These are phyloP conservation scores for Eucalyptus tenuipes DNA, from an alignment of 345 rosid genomes.

Conservation along the genomic window DNA sequence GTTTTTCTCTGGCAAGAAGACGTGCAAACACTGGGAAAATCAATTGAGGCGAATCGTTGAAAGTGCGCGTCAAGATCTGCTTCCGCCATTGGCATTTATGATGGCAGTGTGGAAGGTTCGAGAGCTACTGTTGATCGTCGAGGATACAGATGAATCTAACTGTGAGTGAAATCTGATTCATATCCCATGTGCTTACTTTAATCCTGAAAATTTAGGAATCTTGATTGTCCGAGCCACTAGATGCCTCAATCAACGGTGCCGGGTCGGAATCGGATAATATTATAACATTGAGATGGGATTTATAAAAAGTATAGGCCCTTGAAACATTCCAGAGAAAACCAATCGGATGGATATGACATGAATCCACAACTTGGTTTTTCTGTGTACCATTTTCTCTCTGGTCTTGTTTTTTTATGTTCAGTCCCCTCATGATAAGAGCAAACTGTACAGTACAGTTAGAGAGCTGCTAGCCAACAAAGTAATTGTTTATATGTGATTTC, in stretches of 20 bases:
- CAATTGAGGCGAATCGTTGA: background rate
- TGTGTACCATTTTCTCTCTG: background rate
- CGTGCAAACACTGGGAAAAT: background rate
- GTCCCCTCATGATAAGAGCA: background rate
- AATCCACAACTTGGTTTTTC: background rate
- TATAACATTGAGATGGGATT: background rate
- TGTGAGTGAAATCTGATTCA: background rate
- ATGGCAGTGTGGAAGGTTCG: background rate
- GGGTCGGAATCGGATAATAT: background rate
- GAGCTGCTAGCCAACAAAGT: background rate
- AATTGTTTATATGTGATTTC: background rate
- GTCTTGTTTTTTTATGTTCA: background rate
- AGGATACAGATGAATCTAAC: background rate
- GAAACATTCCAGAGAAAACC: background rate
- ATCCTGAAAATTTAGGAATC: background rate
- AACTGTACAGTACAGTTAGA: background rate
- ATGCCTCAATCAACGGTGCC: background rate
- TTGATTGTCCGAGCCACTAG: background rate
- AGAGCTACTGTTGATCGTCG: background rate
- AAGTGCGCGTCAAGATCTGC: background rate
- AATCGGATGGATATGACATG: background rate
- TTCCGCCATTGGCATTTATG: background rate
- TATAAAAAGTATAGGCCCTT: background rate
- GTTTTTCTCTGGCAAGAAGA: background rate
- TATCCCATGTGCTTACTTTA: background rate